phyloP scores from a whole-genome alignment of 371 early-diverging fungal genomes.

The Haplosporangium sp. region DNA sequence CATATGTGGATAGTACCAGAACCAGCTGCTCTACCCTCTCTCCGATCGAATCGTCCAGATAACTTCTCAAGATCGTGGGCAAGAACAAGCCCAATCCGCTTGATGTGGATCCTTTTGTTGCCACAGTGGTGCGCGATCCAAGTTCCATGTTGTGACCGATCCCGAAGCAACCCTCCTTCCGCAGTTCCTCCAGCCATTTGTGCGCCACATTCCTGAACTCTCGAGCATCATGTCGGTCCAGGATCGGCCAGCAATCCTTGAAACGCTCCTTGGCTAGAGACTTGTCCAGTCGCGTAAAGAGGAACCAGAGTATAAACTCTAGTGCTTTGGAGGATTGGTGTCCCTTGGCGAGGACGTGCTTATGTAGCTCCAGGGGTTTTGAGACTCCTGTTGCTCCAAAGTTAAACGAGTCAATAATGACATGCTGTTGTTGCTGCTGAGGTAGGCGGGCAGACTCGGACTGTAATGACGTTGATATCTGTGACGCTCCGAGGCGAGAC shows the following conservation, averaged over 20 bases:
- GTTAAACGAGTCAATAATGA: slow-evolving; percentile 20
- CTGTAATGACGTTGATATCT: background rate
- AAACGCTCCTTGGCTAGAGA: slow-evolving; percentile 30
- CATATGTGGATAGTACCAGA: slow-evolving; percentile 44
- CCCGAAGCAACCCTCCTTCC: slow-evolving; percentile 50
- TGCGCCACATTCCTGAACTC: slow-evolving; percentile 54
- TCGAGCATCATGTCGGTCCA: slow-evolving; percentile 42
- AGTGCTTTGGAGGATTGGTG: slow-evolving; percentile 51
- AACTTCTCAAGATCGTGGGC: slow-evolving; percentile 46
- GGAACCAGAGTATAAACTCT: slow-evolving; percentile 55
- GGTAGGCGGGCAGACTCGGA: background rate
- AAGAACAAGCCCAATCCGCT: slow-evolving; percentile 39
- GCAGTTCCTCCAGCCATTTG: slow-evolving; percentile 57
- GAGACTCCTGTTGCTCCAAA: slow-evolving; percentile 8
- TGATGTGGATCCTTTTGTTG: background rate
- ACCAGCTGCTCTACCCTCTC: slow-evolving; percentile 50
- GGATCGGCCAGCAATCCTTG: slow-evolving; percentile 55
- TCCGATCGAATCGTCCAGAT: slow-evolving; percentile 50
- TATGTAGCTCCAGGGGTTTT: slow-evolving; percentile 33
- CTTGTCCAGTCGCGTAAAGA: slow-evolving; percentile 35
- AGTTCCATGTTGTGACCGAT: slow-evolving; percentile 27
- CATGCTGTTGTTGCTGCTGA: slow-evolving; percentile 8
- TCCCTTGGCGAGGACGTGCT: slow-evolving; percentile 37
- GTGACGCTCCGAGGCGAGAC: background rate
- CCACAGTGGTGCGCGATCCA: background rate